A percentile compares a stretch with the other conserved stretches of the same genome.
Conservation (phyloP, 192 early-diverging fungal genomes). For the Linderina pennispora region DNA sequence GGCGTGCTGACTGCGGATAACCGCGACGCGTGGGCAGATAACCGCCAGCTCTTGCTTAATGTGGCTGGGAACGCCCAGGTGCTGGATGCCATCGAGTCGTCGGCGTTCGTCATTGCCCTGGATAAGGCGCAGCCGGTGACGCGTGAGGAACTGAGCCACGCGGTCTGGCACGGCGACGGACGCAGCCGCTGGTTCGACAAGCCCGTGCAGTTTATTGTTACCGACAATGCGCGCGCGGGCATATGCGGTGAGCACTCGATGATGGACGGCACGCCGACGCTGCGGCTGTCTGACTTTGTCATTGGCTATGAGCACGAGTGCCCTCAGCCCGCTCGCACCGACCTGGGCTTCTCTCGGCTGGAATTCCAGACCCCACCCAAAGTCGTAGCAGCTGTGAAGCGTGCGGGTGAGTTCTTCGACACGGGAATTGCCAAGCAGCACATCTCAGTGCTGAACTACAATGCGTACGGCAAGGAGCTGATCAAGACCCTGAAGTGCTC, state of each 20-base stretch:
- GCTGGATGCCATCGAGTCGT: conserved; percentile 81
- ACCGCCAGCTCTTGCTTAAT: conserved; percentile 57
- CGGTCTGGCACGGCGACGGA: conserved; percentile 92
- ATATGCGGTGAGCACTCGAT: conserved; percentile 92
- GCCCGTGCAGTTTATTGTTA: conserved; percentile 91
- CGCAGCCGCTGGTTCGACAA: conserved; percentile 98
- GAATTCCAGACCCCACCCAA: conserved; percentile 59
- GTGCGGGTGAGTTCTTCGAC: conserved; percentile 72
- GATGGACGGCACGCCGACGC: conserved; percentile 94
- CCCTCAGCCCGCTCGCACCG: conserved; percentile 48
- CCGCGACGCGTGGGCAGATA: conserved; percentile 88
- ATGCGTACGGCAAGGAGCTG: conserved; percentile 87
- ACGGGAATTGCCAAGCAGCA: conserved; percentile 71
- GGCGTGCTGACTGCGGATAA: conserved; percentile 86
- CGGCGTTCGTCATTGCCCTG: conserved; percentile 88
- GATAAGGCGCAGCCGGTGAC: conserved; percentile 83
- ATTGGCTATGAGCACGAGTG: conserved; percentile 40
- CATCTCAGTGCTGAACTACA: conserved; percentile 73
- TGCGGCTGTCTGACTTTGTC: conserved; percentile 80
- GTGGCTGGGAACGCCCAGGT: conserved; percentile 61
- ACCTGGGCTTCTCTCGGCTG: conserved; percentile 47
- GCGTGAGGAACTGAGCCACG: conserved; percentile 81
- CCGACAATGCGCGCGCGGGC: conserved; percentile 93
- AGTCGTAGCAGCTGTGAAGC: conserved; percentile 53
- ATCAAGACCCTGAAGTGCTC: conserved; percentile 83